Evolutionary conservation across 495 filamentous ascomycete genomes (phyloP).

Genomic region (Sporormia fimetaria): DNA sequence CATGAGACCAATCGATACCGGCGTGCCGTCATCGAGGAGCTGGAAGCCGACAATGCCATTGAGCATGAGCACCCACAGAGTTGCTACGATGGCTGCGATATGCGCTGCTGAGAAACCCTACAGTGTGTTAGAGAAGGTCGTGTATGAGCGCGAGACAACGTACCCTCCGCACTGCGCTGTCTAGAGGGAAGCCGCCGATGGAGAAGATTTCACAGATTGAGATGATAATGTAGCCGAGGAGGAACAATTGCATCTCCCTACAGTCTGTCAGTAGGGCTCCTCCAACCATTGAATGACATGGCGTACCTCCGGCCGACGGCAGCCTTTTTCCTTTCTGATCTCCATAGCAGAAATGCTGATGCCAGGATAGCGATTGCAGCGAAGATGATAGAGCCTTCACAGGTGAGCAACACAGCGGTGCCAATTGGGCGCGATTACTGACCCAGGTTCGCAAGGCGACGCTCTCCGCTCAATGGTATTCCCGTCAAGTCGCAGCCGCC

Average conservation of each 20-base stretch:
- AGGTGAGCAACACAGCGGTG: slow-evolving; percentile 8
- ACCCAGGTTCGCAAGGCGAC: slow-evolving; percentile 77
- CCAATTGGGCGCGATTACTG: slow-evolving; percentile 30
- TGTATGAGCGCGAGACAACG: slow-evolving; percentile 21
- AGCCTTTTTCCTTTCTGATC: slow-evolving; percentile 85
- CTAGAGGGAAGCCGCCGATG: slow-evolving; percentile 74
- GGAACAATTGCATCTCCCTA: slow-evolving; percentile 94
- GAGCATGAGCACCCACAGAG: slow-evolving; percentile 81
- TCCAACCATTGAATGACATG: background rate
- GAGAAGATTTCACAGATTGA: slow-evolving; percentile 95
- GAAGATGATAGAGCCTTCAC: slow-evolving; percentile 76
- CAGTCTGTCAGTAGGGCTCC: slow-evolving; percentile 2
- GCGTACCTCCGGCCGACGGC: slow-evolving; percentile 84
- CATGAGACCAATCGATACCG: slow-evolving; percentile 67
- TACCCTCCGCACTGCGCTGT: slow-evolving; percentile 54
- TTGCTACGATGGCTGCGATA: slow-evolving; percentile 76
- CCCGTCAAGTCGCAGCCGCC: slow-evolving; percentile 61
- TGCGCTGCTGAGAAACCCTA: slow-evolving; percentile 91
- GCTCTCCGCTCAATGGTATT: slow-evolving; percentile 52
- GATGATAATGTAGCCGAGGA: slow-evolving; percentile 76
- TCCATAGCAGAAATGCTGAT: slow-evolving; percentile 53
- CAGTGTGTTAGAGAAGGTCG: slow-evolving; percentile 16
- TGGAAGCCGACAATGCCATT: slow-evolving; percentile 92
- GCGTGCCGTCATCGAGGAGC: slow-evolving; percentile 84
- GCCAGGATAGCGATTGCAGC: slow-evolving; percentile 63